phyloP scores from a whole-genome alignment of 768 basidiomycete species.

The Suillus fuscotomentosus region DNA sequence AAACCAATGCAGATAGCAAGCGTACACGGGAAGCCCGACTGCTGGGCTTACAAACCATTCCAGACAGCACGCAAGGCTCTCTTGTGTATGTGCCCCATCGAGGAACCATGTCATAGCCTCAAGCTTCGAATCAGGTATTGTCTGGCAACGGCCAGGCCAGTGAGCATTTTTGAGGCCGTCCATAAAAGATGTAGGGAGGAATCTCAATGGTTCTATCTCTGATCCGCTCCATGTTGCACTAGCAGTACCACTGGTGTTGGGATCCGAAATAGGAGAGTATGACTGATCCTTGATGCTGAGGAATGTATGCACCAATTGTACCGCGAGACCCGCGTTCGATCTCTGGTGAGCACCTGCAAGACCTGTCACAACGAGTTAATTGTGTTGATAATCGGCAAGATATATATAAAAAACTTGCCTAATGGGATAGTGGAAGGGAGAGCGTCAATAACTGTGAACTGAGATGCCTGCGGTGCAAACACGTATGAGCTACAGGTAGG shows the following conservation, averaged over 20 bases:
- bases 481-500: neutral
- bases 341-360: conserved; percentile 84
- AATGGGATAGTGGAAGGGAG: conserved; percentile 55
- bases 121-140: conserved; percentile 59
- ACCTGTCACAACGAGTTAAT: conserved; percentile 42
- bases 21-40: conserved; percentile 41
- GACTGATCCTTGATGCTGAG: conserved; percentile 35
- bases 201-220: conserved; percentile 8
- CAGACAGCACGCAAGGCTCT: conserved; percentile 84
- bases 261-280: neutral
- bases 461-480: conserved; percentile 49
- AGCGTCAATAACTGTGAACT: conserved; percentile 61
- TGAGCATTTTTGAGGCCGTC: conserved; percentile 63
- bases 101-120: conserved; percentile 75
- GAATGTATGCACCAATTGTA: conserved; percentile 69
- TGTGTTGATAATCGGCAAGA: neutral
- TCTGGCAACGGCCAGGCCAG: conserved; percentile 97
- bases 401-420: conserved; percentile 39
- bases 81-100: conserved; percentile 94
- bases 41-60: conserved; percentile 81
- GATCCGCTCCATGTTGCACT: neutral
- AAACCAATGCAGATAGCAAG: conserved; percentile 7
- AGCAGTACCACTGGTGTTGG: neutral
- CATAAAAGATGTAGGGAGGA: conserved; percentile 53
- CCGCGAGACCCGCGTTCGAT: conserved; percentile 85